Base-by-base conservation (phyloP, 768 basidiomycete genomes). In the Piloderma croceum region DNA sequence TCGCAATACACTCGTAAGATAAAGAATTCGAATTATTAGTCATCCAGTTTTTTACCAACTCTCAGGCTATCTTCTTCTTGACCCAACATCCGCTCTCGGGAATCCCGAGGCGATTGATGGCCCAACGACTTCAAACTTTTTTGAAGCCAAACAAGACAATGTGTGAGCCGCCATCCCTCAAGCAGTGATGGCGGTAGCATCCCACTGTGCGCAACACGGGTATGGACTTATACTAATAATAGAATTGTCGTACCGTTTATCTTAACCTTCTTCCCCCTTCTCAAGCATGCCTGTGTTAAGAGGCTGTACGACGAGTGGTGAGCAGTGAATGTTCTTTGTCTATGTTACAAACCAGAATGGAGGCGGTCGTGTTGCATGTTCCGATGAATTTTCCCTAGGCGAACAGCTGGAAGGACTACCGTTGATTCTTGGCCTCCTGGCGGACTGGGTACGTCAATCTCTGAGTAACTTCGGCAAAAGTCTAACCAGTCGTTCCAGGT, bases 111-210 rank as follows among this genome's bases (percentile, higher is more conserved):
- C 27, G 34, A 34, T 42, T 31, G 18, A n/a, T n/a, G n/a, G n/a
- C n/a, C n/a, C 44, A n/a, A 17, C 42, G 5, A 49, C 37, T 22
- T 45, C 49, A 19, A 48, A 34, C 39, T 36, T 51, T 18, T 49
- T 51, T 39, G 48, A 51, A 34, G 49, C 49, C 23, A 46, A 48
- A 34, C 39, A 38, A 41, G 48, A 51, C 36, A 51, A 51, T 20
- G 29, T 49, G n/a, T 29, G 40, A 38, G 40, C 39, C n/a, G 44
- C 36, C 25, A 22, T 51, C 23, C 41, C 44, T 18, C 41, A 49
- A 31, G 49, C 49, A 22, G 34, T 41, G 23, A 34, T 48, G 40
- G 48, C 49, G n/a, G 43, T 34, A 13, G 48, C 48, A 36, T 40
- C 48, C 27, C 36, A 49, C 40, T 44, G 46, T 39, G 34, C 5